Conservation (phyloP, 768 basidiomycete species). For the Phanerochaete carnosa region DNA sequence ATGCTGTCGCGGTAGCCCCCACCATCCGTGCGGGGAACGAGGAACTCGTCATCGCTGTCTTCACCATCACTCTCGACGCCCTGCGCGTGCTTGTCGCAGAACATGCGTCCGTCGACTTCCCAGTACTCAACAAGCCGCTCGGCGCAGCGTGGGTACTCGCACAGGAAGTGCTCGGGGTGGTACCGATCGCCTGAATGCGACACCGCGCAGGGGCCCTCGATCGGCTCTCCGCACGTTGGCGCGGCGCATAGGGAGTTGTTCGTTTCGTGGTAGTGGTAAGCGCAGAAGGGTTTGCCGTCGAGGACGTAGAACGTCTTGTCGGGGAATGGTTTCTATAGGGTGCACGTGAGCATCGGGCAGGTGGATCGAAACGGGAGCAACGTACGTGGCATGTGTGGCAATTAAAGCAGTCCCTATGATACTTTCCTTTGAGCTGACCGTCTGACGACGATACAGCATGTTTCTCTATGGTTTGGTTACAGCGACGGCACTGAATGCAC, state of each 20-base stretch:
- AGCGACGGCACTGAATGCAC: slow-evolving; percentile 72
- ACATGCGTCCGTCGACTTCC: slow-evolving; percentile 82
- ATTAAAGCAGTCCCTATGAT: slow-evolving; percentile 89
- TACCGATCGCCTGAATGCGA: slow-evolving; percentile 78
- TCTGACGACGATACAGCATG: slow-evolving; percentile 89
- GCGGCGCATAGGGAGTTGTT: slow-evolving; percentile 88
- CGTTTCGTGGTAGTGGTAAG: slow-evolving; percentile 89
- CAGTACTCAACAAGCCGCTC: slow-evolving; percentile 79
- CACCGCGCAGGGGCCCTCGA: slow-evolving; percentile 91
- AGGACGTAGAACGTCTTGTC: slow-evolving; percentile 91
- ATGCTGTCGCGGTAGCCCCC: slow-evolving; percentile 23
- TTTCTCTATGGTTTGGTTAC: slow-evolving; percentile 83
- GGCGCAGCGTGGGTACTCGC: slow-evolving; percentile 62
- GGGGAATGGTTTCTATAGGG: slow-evolving; percentile 75
- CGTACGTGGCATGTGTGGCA: slow-evolving; percentile 78
- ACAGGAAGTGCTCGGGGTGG: slow-evolving; percentile 86
- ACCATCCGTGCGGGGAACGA: slow-evolving; percentile 16
- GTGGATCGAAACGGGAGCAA: slow-evolving; percentile 12
- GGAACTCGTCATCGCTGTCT: slow-evolving; percentile 15
- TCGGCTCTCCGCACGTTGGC: slow-evolving; percentile 75
- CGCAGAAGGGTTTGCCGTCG: slow-evolving; percentile 87
- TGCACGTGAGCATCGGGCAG: background rate
- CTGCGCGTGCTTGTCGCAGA: slow-evolving; percentile 79
- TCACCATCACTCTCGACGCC: slow-evolving; percentile 21
- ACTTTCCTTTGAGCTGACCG: slow-evolving; percentile 94